phyloP scores from a whole-genome alignment of 805 yeast genomes.

The Komagataella ulmi region DNA sequence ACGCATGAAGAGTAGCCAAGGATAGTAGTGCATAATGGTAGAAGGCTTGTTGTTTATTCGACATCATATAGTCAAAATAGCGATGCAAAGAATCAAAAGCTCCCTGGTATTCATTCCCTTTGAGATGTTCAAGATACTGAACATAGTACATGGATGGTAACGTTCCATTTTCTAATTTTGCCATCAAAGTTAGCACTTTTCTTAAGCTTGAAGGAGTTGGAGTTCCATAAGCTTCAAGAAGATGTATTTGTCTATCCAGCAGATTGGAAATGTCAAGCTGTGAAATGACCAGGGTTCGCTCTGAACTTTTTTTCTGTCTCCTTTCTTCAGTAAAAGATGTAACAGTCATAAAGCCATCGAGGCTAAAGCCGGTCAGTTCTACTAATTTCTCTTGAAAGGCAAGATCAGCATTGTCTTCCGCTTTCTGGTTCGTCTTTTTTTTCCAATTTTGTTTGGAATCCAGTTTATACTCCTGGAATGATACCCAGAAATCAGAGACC shows the following conservation, averaged over 20 bases:
- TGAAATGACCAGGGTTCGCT: conserved; percentile 25
- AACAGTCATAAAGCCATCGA: not conserved
- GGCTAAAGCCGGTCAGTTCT: not conserved
- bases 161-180: conserved; percentile 27
- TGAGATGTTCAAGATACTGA: conserved; percentile 44
- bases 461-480: conserved; percentile 23
- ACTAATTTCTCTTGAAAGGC: not conserved
- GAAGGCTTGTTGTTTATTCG: conserved; percentile 45
- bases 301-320: not conserved
- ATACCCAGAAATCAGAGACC: conserved; percentile 25
- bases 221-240: conserved; percentile 38
- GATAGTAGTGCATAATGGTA: conserved; percentile 71
- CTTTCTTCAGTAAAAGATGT: not conserved
- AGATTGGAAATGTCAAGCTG: conserved; percentile 36
- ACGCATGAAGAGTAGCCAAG: conserved; percentile 58
- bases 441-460: conserved; percentile 4
- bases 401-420: not conserved
- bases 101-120: conserved; percentile 46
- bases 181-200: conserved; percentile 28
- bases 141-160: conserved; percentile 41
- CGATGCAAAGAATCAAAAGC: conserved; percentile 44
- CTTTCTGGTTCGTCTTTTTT: not conserved
- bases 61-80: conserved; percentile 65
- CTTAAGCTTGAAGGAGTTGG: conserved; percentile 31
- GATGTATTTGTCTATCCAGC: conserved; percentile 37